These are phyloP conservation scores for Yamadazyma membranifaciens DNA, from an alignment of 1,139 yeast genomes.

Conservation along the genomic window DNA sequence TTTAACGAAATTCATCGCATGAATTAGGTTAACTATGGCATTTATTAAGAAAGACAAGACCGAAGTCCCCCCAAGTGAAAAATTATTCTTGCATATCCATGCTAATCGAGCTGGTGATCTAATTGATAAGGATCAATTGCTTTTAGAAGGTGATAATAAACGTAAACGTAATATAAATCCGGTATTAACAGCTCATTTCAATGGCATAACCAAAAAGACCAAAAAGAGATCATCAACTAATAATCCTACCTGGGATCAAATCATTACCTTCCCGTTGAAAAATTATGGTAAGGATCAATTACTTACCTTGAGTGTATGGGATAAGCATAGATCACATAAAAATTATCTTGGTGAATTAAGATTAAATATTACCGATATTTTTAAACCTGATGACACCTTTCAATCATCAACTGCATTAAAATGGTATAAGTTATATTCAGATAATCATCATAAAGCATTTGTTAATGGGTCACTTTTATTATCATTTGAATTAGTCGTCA, in stretches of 20 bases:
- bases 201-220: slow-evolving; percentile 29
- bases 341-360: slow-evolving; percentile 59
- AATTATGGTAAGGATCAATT: slow-evolving; percentile 28
- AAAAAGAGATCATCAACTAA: slow-evolving; percentile 35
- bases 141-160: slow-evolving; percentile 3
- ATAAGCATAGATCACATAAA: slow-evolving; percentile 42
- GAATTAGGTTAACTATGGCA: neutral
- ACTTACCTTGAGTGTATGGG: slow-evolving; percentile 42
- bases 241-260: slow-evolving; percentile 48
- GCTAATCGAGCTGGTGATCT: slow-evolving; percentile 43
- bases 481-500: slow-evolving; percentile 47
- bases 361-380: slow-evolving; percentile 43
- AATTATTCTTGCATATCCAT: slow-evolving; percentile 29
- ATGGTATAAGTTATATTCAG: slow-evolving; percentile 55
- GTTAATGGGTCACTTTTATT: slow-evolving; percentile 58
- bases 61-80: neutral
- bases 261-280: slow-evolving; percentile 31
- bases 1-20: too few relatives aligned
- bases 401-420: slow-evolving; percentile 31
- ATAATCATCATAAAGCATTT: slow-evolving; percentile 42
- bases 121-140: slow-evolving; percentile 17
- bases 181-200: slow-evolving; percentile 34
- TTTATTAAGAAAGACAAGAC: neutral
- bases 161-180: slow-evolving; percentile 27
- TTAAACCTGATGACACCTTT: slow-evolving; percentile 20